phyloP scores from a whole-genome alignment of 495 filamentous ascomycete genomes.

The Lasiosphaeris hirsuta region DNA sequence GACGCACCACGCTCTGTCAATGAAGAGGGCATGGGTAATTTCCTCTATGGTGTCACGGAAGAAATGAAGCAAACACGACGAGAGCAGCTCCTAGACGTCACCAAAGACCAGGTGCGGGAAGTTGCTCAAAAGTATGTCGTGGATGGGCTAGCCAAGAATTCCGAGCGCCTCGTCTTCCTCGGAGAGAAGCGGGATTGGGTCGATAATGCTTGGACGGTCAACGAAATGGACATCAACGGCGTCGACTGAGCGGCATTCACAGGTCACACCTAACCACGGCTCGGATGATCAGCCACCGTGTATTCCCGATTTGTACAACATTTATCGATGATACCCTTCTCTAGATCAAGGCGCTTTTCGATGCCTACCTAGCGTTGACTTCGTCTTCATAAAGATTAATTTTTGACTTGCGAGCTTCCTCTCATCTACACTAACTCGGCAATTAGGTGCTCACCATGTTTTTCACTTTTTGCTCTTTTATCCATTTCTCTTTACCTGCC shows the following conservation, averaged over 20 bases:
- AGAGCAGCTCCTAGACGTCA: conserved; percentile 85
- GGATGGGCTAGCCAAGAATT: conserved; percentile 53
- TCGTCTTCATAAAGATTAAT: not conserved
- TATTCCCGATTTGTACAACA: conserved; percentile 35
- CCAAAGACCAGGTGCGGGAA: conserved; percentile 70
- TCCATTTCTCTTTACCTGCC: conserved; percentile 4
- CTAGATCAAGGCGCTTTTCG: conserved; percentile 17
- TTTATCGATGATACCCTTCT: conserved; percentile 15
- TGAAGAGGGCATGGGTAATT: conserved; percentile 79
- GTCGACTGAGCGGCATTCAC: conserved; percentile 20
- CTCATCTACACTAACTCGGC: not conserved
- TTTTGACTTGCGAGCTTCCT: not conserved
- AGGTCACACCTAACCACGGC: not conserved
- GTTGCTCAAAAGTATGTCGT: conserved; percentile 81
- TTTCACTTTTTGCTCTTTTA: not conserved
- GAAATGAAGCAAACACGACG: conserved; percentile 87
- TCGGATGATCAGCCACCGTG: conserved; percentile 6
- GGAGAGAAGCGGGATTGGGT: conserved; percentile 84
- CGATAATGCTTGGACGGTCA: conserved; percentile 49
- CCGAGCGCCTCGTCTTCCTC: conserved; percentile 64
- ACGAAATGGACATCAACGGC: conserved; percentile 50
- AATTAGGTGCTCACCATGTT: not conserved
- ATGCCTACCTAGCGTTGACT: not conserved
- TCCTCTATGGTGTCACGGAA: conserved; percentile 78
- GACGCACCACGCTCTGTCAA: conserved; percentile 89